phyloP scores from a whole-genome alignment of 23 red algal genomes.

The Chondrus crispus region DNA sequence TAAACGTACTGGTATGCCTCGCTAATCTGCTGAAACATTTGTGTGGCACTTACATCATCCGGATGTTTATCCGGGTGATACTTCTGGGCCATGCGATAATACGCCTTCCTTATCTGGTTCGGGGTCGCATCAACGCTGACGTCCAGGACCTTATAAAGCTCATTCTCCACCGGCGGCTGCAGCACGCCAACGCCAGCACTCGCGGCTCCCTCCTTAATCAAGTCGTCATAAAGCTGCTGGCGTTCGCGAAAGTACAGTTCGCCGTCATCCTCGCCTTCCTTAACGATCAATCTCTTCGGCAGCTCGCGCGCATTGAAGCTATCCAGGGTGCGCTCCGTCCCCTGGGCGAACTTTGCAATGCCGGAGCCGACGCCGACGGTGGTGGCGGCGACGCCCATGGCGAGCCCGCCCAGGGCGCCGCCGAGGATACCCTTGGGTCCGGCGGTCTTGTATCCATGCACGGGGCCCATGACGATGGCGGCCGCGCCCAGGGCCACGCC shows the following conservation, averaged over 20 bases:
- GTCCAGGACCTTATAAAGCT: slow-evolving; percentile 72
- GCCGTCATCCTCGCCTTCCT: neutral
- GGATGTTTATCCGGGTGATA: slow-evolving; percentile 74
- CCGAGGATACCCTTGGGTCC: slow-evolving; percentile 49
- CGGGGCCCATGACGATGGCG: slow-evolving; percentile 58
- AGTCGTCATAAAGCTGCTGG: slow-evolving; percentile 22
- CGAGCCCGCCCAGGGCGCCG: slow-evolving; percentile 44
- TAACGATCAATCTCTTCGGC: neutral
- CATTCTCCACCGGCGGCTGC: slow-evolving; percentile 50
- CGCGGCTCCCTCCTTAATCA: slow-evolving; percentile 14
- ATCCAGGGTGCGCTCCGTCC: slow-evolving; percentile 3
- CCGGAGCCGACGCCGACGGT: slow-evolving; percentile 43
- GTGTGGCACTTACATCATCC: slow-evolving; percentile 64
- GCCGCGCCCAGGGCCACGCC: slow-evolving; percentile 53
- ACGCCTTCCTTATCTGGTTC: slow-evolving; percentile 88
- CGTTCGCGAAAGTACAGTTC: neutral
- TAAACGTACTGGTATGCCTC: slow-evolving; percentile 84
- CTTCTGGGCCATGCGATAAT: slow-evolving; percentile 73
- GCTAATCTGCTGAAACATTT: slow-evolving; percentile 81
- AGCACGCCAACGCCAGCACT: neutral
- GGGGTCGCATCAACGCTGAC: slow-evolving; percentile 71
- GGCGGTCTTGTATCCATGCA: slow-evolving; percentile 23
- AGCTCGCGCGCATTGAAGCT: neutral
- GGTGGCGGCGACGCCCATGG: slow-evolving; percentile 51
- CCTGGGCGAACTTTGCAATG: slow-evolving; percentile 50